phyloP scores from a whole-genome alignment of 2,329 filamentous ascomycete genomes.

The Domatiomyces globalis region DNA sequence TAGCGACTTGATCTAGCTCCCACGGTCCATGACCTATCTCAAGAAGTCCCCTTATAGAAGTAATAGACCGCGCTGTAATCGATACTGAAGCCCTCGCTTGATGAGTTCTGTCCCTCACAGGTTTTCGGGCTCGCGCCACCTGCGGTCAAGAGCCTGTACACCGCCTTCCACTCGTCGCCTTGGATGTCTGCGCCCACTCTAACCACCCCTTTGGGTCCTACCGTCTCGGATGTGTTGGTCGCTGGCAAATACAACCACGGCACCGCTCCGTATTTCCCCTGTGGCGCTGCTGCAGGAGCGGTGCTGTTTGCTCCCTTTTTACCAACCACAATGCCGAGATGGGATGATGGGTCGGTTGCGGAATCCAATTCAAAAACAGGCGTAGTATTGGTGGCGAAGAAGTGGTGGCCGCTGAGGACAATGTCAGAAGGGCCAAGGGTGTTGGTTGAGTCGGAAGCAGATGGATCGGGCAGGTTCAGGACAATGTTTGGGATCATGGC shows the following conservation, averaged over 20 bases:
- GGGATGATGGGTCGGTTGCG: conserved; percentile 17
- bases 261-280: conserved; percentile 58
- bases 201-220: conserved; percentile 25
- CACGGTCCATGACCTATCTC: no score
- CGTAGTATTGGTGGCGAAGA: conserved; percentile 55
- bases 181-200: not conserved
- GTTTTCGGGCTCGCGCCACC: conserved; percentile 63
- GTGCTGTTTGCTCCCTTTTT: conserved; percentile 46
- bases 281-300: conserved; percentile 47
- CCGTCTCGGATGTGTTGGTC: conserved; percentile 38
- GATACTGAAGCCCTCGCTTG: conserved; percentile 44
- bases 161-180: conserved; percentile 20
- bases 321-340: conserved; percentile 47
- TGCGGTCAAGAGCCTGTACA: conserved; percentile 73
- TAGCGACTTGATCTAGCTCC: no score
- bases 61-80: conserved; percentile 73
- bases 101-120: conserved; percentile 48
- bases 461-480: conserved; percentile 40
- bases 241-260: conserved; percentile 59
- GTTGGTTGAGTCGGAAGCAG: conserved; percentile 19
- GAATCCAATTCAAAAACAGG: conserved; percentile 65
- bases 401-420: conserved; percentile 61
- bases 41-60: conserved; percentile 32
- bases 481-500: conserved; percentile 50
- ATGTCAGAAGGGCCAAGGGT: conserved; percentile 43